These are phyloP conservation scores for Kodamaea lidongshanica DNA, from an alignment of 805 yeast species.

Conservation along the genomic window DNA sequence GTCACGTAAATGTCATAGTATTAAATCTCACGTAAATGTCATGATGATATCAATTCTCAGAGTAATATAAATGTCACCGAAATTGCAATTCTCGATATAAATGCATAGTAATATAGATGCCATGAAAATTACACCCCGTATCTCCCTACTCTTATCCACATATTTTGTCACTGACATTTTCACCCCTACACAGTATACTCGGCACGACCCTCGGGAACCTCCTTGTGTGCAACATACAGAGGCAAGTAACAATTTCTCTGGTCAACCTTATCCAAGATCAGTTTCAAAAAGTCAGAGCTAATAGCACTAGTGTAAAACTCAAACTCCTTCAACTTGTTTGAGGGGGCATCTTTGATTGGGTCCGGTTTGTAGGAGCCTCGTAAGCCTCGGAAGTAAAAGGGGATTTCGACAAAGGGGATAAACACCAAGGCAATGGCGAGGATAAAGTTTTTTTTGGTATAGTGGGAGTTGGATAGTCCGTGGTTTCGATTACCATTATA, in stretches of 20 bases:
- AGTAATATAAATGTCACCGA: too few relatives aligned
- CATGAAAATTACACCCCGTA: too few relatives aligned
- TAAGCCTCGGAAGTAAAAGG: slow-evolving; percentile 3
- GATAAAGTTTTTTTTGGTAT: slow-evolving; percentile 10
- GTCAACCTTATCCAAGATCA: slow-evolving; percentile 8
- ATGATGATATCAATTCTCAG: too few relatives aligned
- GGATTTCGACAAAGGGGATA: slow-evolving; percentile 21
- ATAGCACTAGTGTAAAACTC: slow-evolving; percentile 7
- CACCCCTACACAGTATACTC: background rate
- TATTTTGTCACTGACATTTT: too few relatives aligned
- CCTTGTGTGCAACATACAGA: slow-evolving; percentile 5
- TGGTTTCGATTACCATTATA: slow-evolving; percentile 20
- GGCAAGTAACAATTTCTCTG: slow-evolving; percentile 9
- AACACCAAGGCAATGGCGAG: slow-evolving; percentile 12
- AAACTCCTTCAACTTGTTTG: slow-evolving; percentile 3
- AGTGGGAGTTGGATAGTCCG: slow-evolving; percentile 10
- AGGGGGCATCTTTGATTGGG: background rate
- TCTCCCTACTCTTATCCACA: too few relatives aligned
- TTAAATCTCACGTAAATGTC: too few relatives aligned
- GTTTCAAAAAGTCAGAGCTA: slow-evolving; percentile 6
- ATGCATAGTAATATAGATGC: too few relatives aligned
- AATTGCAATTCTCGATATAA: too few relatives aligned
- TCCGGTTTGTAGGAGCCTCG: slow-evolving; percentile 1
- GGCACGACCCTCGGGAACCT: background rate
- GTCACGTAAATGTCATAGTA: too few relatives aligned